Evolutionary conservation across 208 protist species (phyloP).

Genomic region (Trypanosoma brucei): DNA sequence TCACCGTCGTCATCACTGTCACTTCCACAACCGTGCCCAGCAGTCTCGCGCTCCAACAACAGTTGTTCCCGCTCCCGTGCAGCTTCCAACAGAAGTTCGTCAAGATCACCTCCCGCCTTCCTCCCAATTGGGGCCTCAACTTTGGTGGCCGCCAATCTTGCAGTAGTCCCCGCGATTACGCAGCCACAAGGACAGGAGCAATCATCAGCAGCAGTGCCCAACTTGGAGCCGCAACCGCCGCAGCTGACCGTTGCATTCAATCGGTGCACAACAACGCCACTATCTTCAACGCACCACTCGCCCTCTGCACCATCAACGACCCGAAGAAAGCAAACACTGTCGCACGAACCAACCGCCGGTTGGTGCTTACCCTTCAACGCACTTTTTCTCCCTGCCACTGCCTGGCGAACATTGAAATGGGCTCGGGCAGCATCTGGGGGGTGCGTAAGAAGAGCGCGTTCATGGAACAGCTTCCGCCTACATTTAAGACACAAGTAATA

Average conservation of each 20-base stretch:
- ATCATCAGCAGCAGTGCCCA: slow-evolving; percentile 20
- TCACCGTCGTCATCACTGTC: slow-evolving; percentile 21
- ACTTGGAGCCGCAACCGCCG: slow-evolving; percentile 20
- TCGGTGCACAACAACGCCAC: slow-evolving; percentile 1
- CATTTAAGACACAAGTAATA: slow-evolving; percentile 26
- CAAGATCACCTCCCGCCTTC: slow-evolving; percentile 34
- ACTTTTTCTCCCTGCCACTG: not conserved
- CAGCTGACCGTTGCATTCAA: slow-evolving; percentile 16
- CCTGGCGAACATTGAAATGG: slow-evolving; percentile 9
- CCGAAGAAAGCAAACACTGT: slow-evolving; percentile 15
- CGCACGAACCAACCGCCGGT: slow-evolving; percentile 4
- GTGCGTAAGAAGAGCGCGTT: slow-evolving; percentile 17
- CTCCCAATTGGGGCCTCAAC: slow-evolving; percentile 20
- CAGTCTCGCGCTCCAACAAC: slow-evolving; percentile 11
- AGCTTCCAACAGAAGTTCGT: slow-evolving; percentile 42
- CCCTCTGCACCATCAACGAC: slow-evolving; percentile 2
- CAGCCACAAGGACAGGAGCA: slow-evolving; percentile 25
- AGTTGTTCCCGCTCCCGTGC: slow-evolving; percentile 25
- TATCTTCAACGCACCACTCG: slow-evolving; percentile 6
- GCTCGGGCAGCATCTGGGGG: slow-evolving; percentile 9
- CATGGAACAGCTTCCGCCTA: slow-evolving; percentile 18
- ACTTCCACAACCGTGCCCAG: slow-evolving; percentile 8
- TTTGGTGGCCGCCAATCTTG: slow-evolving; percentile 16
- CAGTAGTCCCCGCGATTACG: slow-evolving; percentile 11
- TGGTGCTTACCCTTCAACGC: not conserved